Evolutionary conservation across 495 filamentous ascomycete species (phyloP).

Genomic region (Chaetomium cochliodes): DNA sequence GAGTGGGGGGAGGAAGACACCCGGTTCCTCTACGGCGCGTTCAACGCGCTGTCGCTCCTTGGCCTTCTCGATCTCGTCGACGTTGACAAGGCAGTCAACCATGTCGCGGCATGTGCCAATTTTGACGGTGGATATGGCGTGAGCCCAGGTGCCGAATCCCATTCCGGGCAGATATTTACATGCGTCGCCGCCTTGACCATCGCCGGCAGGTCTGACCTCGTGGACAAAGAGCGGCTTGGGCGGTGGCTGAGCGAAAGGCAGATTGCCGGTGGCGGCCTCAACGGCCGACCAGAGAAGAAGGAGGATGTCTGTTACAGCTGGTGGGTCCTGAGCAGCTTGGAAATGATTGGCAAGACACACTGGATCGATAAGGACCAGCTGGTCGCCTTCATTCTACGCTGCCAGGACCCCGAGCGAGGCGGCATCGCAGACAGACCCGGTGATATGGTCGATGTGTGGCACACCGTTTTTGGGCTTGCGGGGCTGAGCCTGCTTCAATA

Average conservation of each 20-base stretch:
- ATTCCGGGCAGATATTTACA: constrained; percentile 90
- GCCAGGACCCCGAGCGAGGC: constrained; percentile 81
- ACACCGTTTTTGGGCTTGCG: constrained; percentile 85
- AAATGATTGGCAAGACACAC: constrained; percentile 81
- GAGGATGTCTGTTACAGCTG: constrained; percentile 98
- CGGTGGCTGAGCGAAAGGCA: constrained; percentile 94
- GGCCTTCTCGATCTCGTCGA: constrained; percentile 68
- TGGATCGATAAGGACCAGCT: constrained; percentile 88
- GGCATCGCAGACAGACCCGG: constrained; percentile 89
- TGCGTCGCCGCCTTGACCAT: constrained; percentile 89
- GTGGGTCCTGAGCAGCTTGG: constrained; percentile 90
- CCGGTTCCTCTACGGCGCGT: constrained; percentile 83
- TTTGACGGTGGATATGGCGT: constrained; percentile 92
- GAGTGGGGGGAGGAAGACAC: constrained; percentile 97
- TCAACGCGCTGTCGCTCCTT: constrained; percentile 83
- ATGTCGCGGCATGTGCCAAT: constrained; percentile 80
- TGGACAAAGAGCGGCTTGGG: constrained; percentile 76
- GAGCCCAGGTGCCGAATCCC: constrained; percentile 83
- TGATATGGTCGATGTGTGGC: constrained; percentile 96
- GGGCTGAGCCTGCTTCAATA: constrained; percentile 80
- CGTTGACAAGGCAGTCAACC: constrained; percentile 70
- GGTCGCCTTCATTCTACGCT: constrained; percentile 74
- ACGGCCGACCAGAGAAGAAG: constrained; percentile 91
- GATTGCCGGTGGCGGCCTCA: constrained; percentile 80
- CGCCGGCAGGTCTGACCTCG: constrained; percentile 75